Evolutionary conservation across 2,329 filamentous ascomycete genomes (phyloP).

Genomic region (Aspergillus aculeatus): DNA sequence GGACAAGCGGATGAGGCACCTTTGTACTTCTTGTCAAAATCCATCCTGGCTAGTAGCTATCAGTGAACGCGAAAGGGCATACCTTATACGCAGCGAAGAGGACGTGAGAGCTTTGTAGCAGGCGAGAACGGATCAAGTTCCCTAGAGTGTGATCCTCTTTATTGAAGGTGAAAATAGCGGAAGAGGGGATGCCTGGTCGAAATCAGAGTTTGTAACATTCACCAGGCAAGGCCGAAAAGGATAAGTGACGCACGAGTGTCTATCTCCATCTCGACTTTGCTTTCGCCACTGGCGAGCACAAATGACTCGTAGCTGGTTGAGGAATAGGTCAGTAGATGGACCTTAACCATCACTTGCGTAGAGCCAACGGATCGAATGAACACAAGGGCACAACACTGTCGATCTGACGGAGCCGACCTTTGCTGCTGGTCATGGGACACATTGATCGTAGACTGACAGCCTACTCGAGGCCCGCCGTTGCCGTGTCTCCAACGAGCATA

Average conservation of each 20-base stretch:
- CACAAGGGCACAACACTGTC: background rate
- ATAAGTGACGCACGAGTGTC: slow-evolving; percentile 73
- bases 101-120: slow-evolving; percentile 80
- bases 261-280: slow-evolving; percentile 84
- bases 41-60: background rate
- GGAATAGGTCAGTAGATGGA: slow-evolving; percentile 11
- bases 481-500: slow-evolving; percentile 17
- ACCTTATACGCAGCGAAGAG: slow-evolving; percentile 91
- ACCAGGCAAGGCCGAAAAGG: background rate
- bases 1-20: slow-evolving; percentile 47
- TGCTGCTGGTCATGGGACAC: slow-evolving; percentile 21
- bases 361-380: background rate
- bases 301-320: slow-evolving; percentile 82
- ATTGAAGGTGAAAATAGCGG: slow-evolving; percentile 90
- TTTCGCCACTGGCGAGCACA: slow-evolving; percentile 80
- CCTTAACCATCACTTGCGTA: background rate
- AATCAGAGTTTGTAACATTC: background rate
- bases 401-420: slow-evolving; percentile 19
- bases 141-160: slow-evolving; percentile 97
- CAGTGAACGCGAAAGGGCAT: slow-evolving; percentile 32
- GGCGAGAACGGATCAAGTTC: slow-evolving; percentile 81
- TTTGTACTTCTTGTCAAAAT: slow-evolving; percentile 17
- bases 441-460: slow-evolving; percentile 23
- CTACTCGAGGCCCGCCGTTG: slow-evolving; percentile 11
- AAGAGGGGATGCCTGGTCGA: slow-evolving; percentile 77